Percentiles rank a stretch among this genome's conserved stretches.
Conservation (phyloP, 139 green algal species). For the Penium margaritaceum region DNA sequence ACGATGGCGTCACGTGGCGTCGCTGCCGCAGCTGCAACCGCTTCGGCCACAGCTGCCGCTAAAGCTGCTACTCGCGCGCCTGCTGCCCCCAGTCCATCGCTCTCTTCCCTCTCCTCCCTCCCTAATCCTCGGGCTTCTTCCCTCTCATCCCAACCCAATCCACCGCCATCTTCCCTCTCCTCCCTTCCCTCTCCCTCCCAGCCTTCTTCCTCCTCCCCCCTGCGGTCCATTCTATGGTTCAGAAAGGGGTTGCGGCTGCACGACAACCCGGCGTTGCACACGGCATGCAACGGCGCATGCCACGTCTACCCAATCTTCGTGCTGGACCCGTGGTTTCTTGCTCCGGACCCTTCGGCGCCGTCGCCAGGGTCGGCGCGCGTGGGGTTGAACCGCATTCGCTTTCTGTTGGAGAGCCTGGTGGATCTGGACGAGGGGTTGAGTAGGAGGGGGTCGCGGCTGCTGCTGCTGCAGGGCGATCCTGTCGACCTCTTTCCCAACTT, state of each 20-base stretch:
- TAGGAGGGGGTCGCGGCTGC: constrained; percentile 11
- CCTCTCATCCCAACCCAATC: too few species aligned
- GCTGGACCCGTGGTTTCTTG: constrained; percentile 33
- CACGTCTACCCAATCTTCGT: constrained; percentile 35
- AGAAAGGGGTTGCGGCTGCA: constrained; percentile 35
- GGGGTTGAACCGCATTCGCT: constrained; percentile 30
- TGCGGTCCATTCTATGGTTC: constrained; percentile 36
- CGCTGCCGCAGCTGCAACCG: too few species aligned
- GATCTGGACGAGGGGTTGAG: constrained; percentile 7
- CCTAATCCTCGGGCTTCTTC: too few species aligned
- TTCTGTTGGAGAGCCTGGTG: constrained; percentile 20
- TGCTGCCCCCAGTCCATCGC: too few species aligned
- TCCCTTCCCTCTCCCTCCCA: too few species aligned
- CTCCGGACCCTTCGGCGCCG: constrained; percentile 14
- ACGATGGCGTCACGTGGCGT: too few species aligned
- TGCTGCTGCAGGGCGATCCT: constrained; percentile 27
- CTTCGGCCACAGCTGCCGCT: too few species aligned
- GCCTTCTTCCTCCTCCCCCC: too few species aligned
- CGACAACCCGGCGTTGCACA: constrained; percentile 31
- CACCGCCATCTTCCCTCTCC: too few species aligned
- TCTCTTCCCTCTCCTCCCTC: too few species aligned
- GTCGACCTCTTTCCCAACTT: constrained; percentile 17
- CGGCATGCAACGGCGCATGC: neutral
- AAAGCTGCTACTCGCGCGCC: too few species aligned
- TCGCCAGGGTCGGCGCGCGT: constrained; percentile 24